A percentile compares a stretch with the other conserved stretches of the same genome.
These are phyloP conservation scores for Nitzschia putrida DNA, from an alignment of 108 stramenopile species.

Conservation along the genomic window DNA sequence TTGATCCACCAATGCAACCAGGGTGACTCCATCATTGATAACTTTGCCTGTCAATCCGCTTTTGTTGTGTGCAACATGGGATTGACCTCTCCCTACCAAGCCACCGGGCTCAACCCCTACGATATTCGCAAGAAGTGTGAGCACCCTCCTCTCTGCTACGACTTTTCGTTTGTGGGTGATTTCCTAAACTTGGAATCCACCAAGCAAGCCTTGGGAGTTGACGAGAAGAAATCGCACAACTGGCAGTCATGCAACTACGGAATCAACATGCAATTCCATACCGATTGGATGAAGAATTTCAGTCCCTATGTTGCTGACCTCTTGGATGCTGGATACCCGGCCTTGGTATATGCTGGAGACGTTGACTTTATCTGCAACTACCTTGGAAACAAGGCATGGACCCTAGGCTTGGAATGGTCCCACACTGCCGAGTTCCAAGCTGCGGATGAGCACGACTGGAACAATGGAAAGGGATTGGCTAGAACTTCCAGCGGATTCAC, in stretches of 20 bases:
- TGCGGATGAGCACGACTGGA: conserved; percentile 77
- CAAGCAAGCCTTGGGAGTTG: conserved; percentile 78
- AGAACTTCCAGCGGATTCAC: conserved; percentile 76
- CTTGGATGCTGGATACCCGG: conserved; percentile 77
- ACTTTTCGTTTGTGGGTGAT: conserved; percentile 82
- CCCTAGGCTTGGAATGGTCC: conserved; percentile 83
- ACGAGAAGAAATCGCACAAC: conserved; percentile 52
- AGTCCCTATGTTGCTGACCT: conserved; percentile 76
- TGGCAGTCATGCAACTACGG: conserved; percentile 86
- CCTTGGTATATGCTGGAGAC: conserved; percentile 96
- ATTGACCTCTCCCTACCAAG: conserved; percentile 81
- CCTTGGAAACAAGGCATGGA: conserved; percentile 95
- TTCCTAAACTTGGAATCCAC: conserved; percentile 82
- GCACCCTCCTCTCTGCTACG: conserved; percentile 89
- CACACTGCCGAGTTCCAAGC: conserved; percentile 83
- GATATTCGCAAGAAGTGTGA: conserved; percentile 90
- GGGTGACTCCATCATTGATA: conserved; percentile 55
- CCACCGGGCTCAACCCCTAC: conserved; percentile 92
- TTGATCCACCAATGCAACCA: conserved; percentile 84
- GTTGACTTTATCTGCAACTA: conserved; percentile 98
- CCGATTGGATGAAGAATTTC: conserved; percentile 94
- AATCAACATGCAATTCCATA: conserved; percentile 85
- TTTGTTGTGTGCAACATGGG: conserved; percentile 79
- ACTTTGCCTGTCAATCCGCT: conserved; percentile 79
- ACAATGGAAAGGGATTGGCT: conserved; percentile 68